Evolutionary conservation across 305 asterid species (phyloP).

Genomic region (Ilex paraguariensis): DNA sequence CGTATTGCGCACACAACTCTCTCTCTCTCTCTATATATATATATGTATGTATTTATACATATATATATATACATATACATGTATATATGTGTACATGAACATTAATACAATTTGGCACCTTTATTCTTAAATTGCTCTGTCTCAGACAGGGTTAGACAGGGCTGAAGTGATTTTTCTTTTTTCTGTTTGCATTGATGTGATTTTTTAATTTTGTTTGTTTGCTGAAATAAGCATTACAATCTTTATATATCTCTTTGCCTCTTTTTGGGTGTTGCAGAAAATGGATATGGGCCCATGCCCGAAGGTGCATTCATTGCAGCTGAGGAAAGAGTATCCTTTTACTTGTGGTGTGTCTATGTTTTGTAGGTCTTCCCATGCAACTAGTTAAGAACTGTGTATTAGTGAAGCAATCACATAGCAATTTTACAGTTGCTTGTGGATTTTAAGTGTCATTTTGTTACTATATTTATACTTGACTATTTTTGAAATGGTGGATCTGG

Average conservation of each 20-base stretch:
- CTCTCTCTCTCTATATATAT: background rate
- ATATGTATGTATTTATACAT: background rate
- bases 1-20: background rate
- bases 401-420: background rate
- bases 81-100: no score
- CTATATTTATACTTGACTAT: no score
- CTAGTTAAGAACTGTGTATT: background rate
- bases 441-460: no score
- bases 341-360: background rate
- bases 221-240: background rate
- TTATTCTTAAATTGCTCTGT: no score
- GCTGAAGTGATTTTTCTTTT: background rate
- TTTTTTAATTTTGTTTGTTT: background rate
- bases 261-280: slow-evolving; percentile 46
- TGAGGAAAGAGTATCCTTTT: slow-evolving; percentile 89
- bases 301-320: slow-evolving; percentile 82
- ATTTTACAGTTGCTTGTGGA: no score
- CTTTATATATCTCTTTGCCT: slow-evolving; percentile 6
- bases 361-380: background rate
- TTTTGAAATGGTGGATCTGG: no score
- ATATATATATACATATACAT: no score
- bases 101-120: no score
- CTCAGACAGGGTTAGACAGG: no score
- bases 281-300: slow-evolving; percentile 97
- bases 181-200: background rate